Base-by-base conservation (phyloP, 306 rosid genomes). In the Leucaena leucocephala region DNA sequence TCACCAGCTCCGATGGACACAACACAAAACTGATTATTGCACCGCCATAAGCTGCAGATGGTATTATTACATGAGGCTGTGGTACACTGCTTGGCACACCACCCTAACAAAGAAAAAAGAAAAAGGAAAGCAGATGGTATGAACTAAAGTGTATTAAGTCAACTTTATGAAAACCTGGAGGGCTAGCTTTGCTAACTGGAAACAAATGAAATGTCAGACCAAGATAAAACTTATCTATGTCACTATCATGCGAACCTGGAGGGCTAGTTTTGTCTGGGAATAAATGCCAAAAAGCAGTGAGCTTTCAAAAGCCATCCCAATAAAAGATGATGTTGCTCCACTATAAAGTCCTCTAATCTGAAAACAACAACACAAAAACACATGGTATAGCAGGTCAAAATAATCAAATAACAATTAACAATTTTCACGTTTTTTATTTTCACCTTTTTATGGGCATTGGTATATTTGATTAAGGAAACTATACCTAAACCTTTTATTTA, bases 271-370 rank as follows among this genome's bases (percentile, higher is more conserved):
- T 77, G 88, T 88, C 83, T 86, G 98, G 77, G 98, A 92, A 85
- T 92, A 95, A 78, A 95, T 86, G 66, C 99, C 98, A 74, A 95
- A 95, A 80, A 89, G 85, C 38, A 95, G 91, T 40, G 98, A 90
- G 80, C 99, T 91, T 87, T 95, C 98, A 65, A 92, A 89, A 85
- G 98, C 90, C 84, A 95, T 82, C 86, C 98, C 98, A 55, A 91
- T 43, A 72, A 95, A 95, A 83, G 98, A 95, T 68, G 99, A 84
- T 43, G 97, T 92, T 49, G 99, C 97, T 75, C 98, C 99, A 80
- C 97, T 89, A 83, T 95, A 95, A 72, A 95, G 94, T 83, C 99
- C 98, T 84, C 82, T 91, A 74, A 93, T 79, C 99, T 95, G 91
- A 73, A 88, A 91, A 66, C 55, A n/a, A 54, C 13, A 27, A 27